A percentile compares a stretch with the other conserved stretches of the same genome.
Evolutionary conservation across 2,329 filamentous ascomycete species (phyloP).

Genomic region (Aspergillus tubingensis): DNA sequence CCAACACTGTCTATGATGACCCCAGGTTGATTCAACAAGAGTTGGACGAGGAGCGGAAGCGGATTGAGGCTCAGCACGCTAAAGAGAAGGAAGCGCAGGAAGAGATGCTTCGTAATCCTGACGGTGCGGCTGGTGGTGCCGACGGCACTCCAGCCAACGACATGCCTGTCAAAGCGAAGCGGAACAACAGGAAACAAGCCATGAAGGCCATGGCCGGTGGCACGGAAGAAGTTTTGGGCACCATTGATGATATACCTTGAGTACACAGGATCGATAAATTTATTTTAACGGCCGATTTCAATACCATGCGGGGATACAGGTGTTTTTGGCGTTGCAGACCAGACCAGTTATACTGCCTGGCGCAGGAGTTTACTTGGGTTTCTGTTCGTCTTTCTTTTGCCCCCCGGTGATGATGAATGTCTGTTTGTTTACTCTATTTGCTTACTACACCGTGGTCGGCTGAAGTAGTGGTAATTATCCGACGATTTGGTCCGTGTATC

Average conservation of each 20-base stretch:
- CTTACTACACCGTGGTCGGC: not conserved
- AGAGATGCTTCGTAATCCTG: conserved; percentile 45
- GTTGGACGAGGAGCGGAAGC: conserved; percentile 48
- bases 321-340: conserved; percentile 12
- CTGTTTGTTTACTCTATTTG: not conserved
- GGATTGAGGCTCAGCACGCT: conserved; percentile 49
- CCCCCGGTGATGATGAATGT: not conserved
- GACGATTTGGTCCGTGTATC: not conserved
- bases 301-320: conserved; percentile 5
- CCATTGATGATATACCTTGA: conserved; percentile 40
- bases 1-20: conserved; percentile 47
- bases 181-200: conserved; percentile 32
- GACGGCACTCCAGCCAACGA: conserved; percentile 32
- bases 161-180: conserved; percentile 31
- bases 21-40: conserved; percentile 43
- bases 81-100: conserved; percentile 49
- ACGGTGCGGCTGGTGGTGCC: conserved; percentile 30
- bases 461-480: not conserved
- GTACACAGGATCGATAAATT: conserved; percentile 7
- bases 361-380: conserved; percentile 5
- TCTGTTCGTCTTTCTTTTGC: not conserved
- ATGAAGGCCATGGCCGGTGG: conserved; percentile 33
- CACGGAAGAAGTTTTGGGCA: conserved; percentile 44
- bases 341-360: not conserved
- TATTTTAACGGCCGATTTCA: conserved; percentile 3